These are phyloP conservation scores for Asterochloris erici DNA, from an alignment of 139 green algal genomes.

Conservation along the genomic window DNA sequence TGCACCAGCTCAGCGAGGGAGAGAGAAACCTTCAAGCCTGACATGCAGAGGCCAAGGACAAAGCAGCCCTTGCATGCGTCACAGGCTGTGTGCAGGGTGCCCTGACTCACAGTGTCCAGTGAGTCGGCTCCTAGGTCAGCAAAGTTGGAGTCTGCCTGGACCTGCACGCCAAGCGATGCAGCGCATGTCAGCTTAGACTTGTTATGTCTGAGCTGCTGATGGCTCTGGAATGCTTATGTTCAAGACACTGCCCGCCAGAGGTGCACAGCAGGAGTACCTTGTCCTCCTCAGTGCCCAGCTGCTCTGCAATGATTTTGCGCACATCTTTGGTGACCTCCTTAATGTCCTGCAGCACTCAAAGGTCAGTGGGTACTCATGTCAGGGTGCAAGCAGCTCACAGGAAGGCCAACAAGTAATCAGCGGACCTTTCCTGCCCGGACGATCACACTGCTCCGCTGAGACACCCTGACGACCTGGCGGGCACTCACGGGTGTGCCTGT, in stretches of 20 bases:
- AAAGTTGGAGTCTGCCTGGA: conserved; percentile 88
- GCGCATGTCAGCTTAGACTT: neutral
- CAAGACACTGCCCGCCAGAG: neutral
- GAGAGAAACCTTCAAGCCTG: no score
- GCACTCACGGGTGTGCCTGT: no score
- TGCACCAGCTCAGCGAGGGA: neutral
- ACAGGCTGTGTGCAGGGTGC: neutral
- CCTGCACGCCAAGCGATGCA: conserved; percentile 39
- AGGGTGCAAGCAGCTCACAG: no score
- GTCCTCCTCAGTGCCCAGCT: conserved; percentile 86
- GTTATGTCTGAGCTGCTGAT: neutral
- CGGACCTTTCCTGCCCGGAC: no score
- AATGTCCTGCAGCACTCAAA: neutral
- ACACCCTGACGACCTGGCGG: no score
- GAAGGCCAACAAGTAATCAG: no score
- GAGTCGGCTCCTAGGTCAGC: conserved; percentile 96
- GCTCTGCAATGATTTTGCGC: conserved; percentile 86
- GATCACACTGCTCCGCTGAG: no score
- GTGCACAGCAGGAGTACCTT: neutral
- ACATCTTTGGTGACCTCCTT: conserved; percentile 75
- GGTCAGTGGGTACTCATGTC: no score
- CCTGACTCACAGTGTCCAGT: conserved; percentile 88
- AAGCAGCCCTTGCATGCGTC: neutral
- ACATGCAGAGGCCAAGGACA: no score
- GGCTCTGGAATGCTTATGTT: neutral